Conservation (phyloP, 805 yeast genomes). For the Kregervanrija pseudodelftensis region DNA sequence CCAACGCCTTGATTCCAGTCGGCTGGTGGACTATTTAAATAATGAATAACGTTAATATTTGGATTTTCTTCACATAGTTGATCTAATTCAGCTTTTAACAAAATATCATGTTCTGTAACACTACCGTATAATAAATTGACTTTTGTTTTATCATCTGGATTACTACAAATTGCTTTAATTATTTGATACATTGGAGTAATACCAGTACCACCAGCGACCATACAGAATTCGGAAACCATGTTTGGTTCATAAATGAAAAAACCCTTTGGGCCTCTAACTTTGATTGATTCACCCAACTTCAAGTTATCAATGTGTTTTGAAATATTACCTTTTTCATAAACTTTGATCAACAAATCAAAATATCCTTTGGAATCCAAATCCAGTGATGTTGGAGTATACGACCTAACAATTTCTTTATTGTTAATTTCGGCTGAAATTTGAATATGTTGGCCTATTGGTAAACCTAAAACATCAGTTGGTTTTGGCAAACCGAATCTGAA, state of each 20-base stretch:
- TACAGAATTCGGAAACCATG: constrained; percentile 64
- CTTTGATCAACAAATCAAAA: constrained; percentile 80
- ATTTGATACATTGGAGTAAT: constrained; percentile 94
- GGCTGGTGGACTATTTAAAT: constrained; percentile 66
- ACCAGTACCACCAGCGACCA: constrained; percentile 98
- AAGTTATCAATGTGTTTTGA: constrained; percentile 67
- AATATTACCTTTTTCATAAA: constrained; percentile 80
- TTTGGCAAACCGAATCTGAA: constrained; percentile 80
- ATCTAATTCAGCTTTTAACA: constrained; percentile 76
- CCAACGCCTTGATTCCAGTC: constrained; percentile 77
- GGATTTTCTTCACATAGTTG: constrained; percentile 49
- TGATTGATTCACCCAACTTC: constrained; percentile 70
- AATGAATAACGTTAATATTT: constrained; percentile 61
- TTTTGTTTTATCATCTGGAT: constrained; percentile 74
- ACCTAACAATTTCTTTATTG: constrained; percentile 76
- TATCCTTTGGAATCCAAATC: constrained; percentile 67
- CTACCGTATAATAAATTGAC: constrained; percentile 76
- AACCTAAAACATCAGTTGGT: constrained; percentile 66
- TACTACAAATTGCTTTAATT: constrained; percentile 67
- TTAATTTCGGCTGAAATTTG: constrained; percentile 67
- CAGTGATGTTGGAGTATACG: constrained; percentile 85
- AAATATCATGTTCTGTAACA: constrained; percentile 70
- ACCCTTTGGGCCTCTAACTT: constrained; percentile 88
- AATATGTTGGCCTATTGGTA: constrained; percentile 94
- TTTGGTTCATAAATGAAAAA: constrained; percentile 76